Percentiles rank a stretch among this genome's conserved stretches.
These are phyloP conservation scores for Cryomyces minteri DNA, from an alignment of 495 filamentous ascomycete genomes.

Conservation along the genomic window DNA sequence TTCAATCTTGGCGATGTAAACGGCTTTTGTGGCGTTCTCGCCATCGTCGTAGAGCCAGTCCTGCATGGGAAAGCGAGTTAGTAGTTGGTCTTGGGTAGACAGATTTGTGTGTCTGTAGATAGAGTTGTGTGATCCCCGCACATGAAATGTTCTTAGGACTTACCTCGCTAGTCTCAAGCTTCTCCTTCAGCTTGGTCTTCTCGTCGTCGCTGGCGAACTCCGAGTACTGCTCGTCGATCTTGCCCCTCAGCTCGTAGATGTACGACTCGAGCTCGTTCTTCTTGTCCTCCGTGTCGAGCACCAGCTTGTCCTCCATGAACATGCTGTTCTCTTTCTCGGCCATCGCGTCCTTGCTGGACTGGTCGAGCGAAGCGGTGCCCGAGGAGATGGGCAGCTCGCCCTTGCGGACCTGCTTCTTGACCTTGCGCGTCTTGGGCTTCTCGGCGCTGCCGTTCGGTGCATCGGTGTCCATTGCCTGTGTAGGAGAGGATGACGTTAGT, in stretches of 20 bases:
- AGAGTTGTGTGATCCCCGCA: too few relatives aligned
- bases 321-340: constrained; percentile 73
- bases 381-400: constrained; percentile 80
- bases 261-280: constrained; percentile 98
- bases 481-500: neutral
- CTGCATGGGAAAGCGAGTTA: constrained; percentile 24
- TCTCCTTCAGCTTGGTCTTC: constrained; percentile 64
- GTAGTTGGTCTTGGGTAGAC: neutral
- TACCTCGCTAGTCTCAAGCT: constrained; percentile 74
- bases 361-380: constrained; percentile 64
- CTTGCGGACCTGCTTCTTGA: constrained; percentile 99
- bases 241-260: constrained; percentile 91
- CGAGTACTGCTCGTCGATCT: constrained; percentile 78
- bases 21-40: constrained; percentile 82
- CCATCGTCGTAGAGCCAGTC: constrained; percentile 98
- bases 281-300: constrained; percentile 95
- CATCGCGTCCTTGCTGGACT: constrained; percentile 39
- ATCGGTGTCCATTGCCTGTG: constrained; percentile 85
- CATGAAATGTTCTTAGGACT: constrained; percentile 12
- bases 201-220: constrained; percentile 83
- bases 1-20: constrained; percentile 87
- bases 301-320: constrained; percentile 96
- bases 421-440: constrained; percentile 87
- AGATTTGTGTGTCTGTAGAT: neutral
- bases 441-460: constrained; percentile 41